Evolutionary conservation across 2,329 filamentous ascomycete species (phyloP).

Genomic region (Metarhizium guizhouense): DNA sequence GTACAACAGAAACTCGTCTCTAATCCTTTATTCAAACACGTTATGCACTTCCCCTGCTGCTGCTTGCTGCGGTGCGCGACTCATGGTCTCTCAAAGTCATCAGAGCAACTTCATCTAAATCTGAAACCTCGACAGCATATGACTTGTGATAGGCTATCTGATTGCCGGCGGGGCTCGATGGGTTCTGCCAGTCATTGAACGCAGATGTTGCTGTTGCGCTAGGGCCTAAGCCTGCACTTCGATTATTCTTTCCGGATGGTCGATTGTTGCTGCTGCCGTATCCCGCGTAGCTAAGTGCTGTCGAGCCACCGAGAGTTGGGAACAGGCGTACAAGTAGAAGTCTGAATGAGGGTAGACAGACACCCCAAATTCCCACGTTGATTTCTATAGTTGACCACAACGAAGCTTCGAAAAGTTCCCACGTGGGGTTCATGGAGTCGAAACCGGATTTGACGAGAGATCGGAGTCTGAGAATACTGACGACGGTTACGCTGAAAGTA

Average conservation of each 20-base stretch:
- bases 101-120: slow-evolving; percentile 1
- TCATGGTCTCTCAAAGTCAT: background rate
- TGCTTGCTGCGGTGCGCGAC: background rate
- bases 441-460: slow-evolving; percentile 12
- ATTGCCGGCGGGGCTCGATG: background rate
- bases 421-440: slow-evolving; percentile 14
- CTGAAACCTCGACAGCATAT: slow-evolving; percentile 1
- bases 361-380: slow-evolving; percentile 9
- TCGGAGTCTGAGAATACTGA: slow-evolving; percentile 15
- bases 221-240: background rate
- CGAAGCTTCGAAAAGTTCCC: slow-evolving; percentile 14
- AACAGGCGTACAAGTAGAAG: slow-evolving; percentile 11
- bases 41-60: background rate
- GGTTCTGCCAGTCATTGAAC: background rate
- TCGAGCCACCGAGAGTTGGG: background rate
- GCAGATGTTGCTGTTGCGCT: background rate
- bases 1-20: too few species aligned
- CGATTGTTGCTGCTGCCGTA: background rate
- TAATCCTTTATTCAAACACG: too few species aligned
- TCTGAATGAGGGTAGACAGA: slow-evolving; percentile 17
- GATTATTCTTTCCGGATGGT: background rate
- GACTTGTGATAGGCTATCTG: slow-evolving; percentile 1
- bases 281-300: background rate
- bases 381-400: slow-evolving; percentile 20
- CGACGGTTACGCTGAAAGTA: slow-evolving; percentile 12